Evolutionary conservation across 2,329 filamentous ascomycete species (phyloP).

Genomic region (Emmonsiellopsis sp.): DNA sequence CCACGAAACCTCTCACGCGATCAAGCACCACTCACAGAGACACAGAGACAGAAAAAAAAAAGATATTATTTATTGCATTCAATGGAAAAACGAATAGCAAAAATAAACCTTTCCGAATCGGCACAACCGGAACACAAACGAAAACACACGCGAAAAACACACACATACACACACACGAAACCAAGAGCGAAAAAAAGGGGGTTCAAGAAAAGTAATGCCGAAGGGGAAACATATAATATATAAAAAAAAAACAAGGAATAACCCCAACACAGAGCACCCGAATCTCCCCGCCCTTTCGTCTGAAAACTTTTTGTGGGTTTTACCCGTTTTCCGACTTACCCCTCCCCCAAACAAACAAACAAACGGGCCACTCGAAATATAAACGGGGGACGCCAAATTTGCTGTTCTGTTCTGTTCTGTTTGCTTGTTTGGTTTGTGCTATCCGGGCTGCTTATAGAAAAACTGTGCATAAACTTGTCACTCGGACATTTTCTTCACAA

Average conservation of each 20-base stretch:
- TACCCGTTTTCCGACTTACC: not conserved
- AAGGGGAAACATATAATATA: not conserved
- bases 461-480: not conserved
- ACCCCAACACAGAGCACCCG: not conserved
- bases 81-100: not conserved
- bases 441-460: not conserved
- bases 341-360: not conserved
- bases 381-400: not conserved
- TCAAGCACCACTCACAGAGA: too few relatives aligned
- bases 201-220: not conserved
- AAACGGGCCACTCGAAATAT: not conserved
- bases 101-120: not conserved
- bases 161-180: not conserved
- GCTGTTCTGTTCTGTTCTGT: not conserved
- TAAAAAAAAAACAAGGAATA: not conserved
- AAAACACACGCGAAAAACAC: too few relatives aligned
- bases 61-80: slow-evolving; percentile 1
- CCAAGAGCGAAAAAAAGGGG: not conserved
- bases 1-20: too few relatives aligned
- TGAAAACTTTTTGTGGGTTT: not conserved
- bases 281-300: not conserved
- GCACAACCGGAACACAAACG: too few relatives aligned
- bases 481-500: not conserved
- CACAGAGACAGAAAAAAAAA: not conserved
- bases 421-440: not conserved